These are phyloP conservation scores for Acacia confusa DNA, from an alignment of 306 rosid species.

Conservation along the genomic window DNA sequence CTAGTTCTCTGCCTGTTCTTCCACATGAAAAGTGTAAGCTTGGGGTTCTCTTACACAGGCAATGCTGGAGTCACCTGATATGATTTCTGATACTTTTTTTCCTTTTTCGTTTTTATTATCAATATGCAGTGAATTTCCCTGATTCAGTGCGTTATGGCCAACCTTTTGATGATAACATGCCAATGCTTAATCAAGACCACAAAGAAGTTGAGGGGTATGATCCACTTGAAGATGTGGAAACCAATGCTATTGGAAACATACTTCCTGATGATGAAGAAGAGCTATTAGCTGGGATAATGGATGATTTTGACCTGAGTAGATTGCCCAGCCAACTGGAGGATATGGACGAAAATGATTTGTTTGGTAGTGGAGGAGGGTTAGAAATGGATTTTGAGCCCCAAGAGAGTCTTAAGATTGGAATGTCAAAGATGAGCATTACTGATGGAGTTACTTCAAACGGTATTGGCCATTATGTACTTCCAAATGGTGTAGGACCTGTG, in stretches of 20 bases:
- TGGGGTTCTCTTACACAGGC: slow-evolving; percentile 1
- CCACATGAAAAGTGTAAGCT: slow-evolving; percentile 63
- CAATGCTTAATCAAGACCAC: slow-evolving; percentile 38
- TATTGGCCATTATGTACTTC: slow-evolving; percentile 50
- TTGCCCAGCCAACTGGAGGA: slow-evolving; percentile 80
- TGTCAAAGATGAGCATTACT: slow-evolving; percentile 55
- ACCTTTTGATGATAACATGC: slow-evolving; percentile 47
- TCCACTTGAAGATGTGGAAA: slow-evolving; percentile 49
- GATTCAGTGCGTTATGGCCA: slow-evolving; percentile 39
- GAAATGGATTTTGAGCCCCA: slow-evolving; percentile 78
- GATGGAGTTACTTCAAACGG: slow-evolving; percentile 56
- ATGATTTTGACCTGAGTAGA: slow-evolving; percentile 76
- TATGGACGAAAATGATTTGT: slow-evolving; percentile 68
- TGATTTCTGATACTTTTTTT: background rate
- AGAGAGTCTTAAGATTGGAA: slow-evolving; percentile 46
- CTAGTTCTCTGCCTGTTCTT: slow-evolving; percentile 72
- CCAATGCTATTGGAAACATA: slow-evolving; percentile 43
- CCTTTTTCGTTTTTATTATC: background rate
- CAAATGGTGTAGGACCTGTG: slow-evolving; percentile 66
- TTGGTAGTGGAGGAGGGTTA: slow-evolving; percentile 79
- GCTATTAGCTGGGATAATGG: slow-evolving; percentile 68
- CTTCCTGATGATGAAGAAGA: slow-evolving; percentile 84
- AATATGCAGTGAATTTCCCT: slow-evolving; percentile 59
- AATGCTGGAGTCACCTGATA: background rate
- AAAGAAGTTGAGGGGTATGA: slow-evolving; percentile 42